A percentile compares a stretch with the other conserved stretches of the same genome.
These are phyloP conservation scores for Vitis rotundifolia DNA, from an alignment of 164 flowering plant genomes.

Conservation along the genomic window DNA sequence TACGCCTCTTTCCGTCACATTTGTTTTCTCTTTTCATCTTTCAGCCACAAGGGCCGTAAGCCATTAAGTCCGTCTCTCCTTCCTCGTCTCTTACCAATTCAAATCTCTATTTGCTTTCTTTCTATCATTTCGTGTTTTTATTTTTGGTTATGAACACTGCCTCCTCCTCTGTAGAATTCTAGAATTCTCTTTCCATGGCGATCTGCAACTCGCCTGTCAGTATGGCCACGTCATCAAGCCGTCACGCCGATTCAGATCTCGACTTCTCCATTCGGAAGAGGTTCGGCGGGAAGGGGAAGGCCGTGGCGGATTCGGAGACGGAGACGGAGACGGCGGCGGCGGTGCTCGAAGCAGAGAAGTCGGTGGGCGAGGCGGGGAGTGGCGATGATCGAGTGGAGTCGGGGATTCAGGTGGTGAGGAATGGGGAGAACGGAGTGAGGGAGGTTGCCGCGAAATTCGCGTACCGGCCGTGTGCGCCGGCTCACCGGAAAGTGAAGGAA, in stretches of 20 bases:
- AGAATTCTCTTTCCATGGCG: slow-evolving; percentile 17
- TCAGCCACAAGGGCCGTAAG: too few relatives aligned
- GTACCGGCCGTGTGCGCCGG: slow-evolving; percentile 72
- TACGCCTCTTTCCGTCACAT: too few relatives aligned
- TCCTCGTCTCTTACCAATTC: too few relatives aligned
- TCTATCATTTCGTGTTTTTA: too few relatives aligned
- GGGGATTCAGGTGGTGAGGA: not conserved
- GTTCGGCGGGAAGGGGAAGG: not conserved
- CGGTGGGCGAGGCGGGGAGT: slow-evolving; percentile 6
- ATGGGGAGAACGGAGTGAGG: slow-evolving; percentile 3
- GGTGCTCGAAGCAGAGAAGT: slow-evolving; percentile 3
- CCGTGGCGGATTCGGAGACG: not conserved
- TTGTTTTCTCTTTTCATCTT: too few relatives aligned
- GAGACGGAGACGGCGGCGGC: not conserved
- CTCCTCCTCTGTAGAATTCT: too few relatives aligned
- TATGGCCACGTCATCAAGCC: not conserved
- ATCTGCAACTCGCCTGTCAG: slow-evolving; percentile 17
- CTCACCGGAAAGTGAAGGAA: slow-evolving; percentile 73
- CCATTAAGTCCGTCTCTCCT: too few relatives aligned
- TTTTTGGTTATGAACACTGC: too few relatives aligned
- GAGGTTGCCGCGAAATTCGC: slow-evolving; percentile 32
- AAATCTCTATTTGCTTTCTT: too few relatives aligned
- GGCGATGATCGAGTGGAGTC: slow-evolving; percentile 9
- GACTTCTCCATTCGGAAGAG: slow-evolving; percentile 24
- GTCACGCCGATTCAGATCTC: slow-evolving; percentile 24